Conservation (phyloP, 805 yeast genomes). For the Kodamaea restingae region DNA sequence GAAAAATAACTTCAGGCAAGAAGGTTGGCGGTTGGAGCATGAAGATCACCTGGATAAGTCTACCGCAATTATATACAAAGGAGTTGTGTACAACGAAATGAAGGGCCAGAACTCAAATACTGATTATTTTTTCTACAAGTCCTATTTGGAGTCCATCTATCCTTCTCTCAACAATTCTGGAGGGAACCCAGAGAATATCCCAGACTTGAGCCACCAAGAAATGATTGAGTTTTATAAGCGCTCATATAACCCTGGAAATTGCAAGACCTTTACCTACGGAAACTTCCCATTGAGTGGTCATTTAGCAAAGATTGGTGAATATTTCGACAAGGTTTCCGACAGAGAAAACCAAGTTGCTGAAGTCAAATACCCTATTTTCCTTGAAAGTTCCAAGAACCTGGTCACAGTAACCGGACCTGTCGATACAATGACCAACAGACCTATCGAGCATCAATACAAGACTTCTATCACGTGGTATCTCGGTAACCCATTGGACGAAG, state of each 20-base stretch:
- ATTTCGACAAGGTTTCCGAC: constrained; percentile 42
- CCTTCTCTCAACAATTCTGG: constrained; percentile 88
- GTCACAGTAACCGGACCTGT: constrained; percentile 62
- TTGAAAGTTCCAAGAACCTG: constrained; percentile 15
- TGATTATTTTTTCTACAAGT: constrained; percentile 78
- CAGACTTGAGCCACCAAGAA: constrained; percentile 69
- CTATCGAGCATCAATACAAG: constrained; percentile 72
- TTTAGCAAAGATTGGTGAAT: constrained; percentile 50
- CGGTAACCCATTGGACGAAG: constrained; percentile 61
- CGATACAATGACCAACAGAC: constrained; percentile 50
- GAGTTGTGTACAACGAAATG: constrained; percentile 98
- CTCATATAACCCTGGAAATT: constrained; percentile 87
- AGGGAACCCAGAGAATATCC: constrained; percentile 84
- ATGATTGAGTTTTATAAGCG: constrained; percentile 68
- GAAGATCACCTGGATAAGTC: constrained; percentile 50
- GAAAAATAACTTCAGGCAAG: constrained; percentile 83
- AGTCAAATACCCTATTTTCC: constrained; percentile 46
- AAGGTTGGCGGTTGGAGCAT: constrained; percentile 95
- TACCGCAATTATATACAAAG: constrained; percentile 74
- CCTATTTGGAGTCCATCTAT: constrained; percentile 77
- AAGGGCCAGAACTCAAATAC: constrained; percentile 94
- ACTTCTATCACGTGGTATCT: constrained; percentile 85
- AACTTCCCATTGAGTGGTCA: constrained; percentile 61
- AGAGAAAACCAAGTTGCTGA: constrained; percentile 24
- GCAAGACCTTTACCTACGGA: constrained; percentile 86